phyloP scores from a whole-genome alignment of 1,139 yeast species.

The Debaryomyces sp. region DNA sequence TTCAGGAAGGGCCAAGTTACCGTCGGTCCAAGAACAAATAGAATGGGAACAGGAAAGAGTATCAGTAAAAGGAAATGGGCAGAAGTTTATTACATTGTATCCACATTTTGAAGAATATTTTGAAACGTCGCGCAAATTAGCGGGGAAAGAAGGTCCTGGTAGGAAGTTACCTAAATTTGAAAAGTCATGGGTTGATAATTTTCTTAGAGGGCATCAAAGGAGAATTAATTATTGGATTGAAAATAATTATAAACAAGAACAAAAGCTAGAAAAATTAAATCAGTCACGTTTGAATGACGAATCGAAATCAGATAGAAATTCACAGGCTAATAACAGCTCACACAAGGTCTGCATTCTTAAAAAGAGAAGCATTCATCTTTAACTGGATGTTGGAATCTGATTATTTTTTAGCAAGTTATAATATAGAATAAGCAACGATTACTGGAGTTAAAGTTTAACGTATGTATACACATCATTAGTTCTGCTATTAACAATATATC shows the following conservation, averaged over 20 bases:
- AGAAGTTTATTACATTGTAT: slow-evolving; percentile 18
- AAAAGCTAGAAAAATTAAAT: not conserved
- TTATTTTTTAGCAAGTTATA: too few species aligned
- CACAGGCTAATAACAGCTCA: not conserved
- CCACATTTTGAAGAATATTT: slow-evolving; percentile 29
- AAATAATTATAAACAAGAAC: slow-evolving; percentile 10
- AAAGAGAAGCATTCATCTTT: too few species aligned
- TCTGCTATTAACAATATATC: too few species aligned
- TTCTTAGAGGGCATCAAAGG: slow-evolving; percentile 23
- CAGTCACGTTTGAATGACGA: not conserved
- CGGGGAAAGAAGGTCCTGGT: slow-evolving; percentile 29
- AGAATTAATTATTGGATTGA: slow-evolving; percentile 20
- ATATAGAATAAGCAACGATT: too few species aligned
- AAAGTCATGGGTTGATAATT: slow-evolving; percentile 23
- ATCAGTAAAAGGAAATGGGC: slow-evolving; percentile 30
- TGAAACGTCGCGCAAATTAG: slow-evolving; percentile 22
- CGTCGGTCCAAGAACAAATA: slow-evolving; percentile 29
- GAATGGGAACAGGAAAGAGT: slow-evolving; percentile 33
- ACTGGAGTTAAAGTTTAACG: too few species aligned
- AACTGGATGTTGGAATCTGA: too few species aligned
- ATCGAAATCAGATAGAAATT: not conserved
- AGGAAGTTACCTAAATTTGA: slow-evolving; percentile 25
- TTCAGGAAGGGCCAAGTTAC: slow-evolving; percentile 34
- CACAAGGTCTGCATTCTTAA: too few species aligned
- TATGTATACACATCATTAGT: too few species aligned